These are phyloP conservation scores for Jaminaea rosea DNA, from an alignment of 1,284 basidiomycete species.

Conservation along the genomic window DNA sequence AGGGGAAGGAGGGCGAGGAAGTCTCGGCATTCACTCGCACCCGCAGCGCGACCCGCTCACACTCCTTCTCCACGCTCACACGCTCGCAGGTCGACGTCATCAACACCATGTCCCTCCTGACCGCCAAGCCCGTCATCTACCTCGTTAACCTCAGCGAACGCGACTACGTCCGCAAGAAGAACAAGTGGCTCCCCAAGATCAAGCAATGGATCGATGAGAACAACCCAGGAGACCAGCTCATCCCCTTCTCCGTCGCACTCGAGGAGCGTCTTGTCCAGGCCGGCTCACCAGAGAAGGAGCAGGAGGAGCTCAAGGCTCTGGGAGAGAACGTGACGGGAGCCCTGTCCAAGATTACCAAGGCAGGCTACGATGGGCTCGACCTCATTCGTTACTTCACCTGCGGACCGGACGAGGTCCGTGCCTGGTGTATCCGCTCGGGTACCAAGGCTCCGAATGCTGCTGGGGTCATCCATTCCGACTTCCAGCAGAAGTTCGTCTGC, in stretches of 20 bases:
- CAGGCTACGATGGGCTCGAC: conserved; percentile 42
- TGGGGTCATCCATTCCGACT: conserved; percentile 92
- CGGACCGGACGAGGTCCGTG: conserved; percentile 90
- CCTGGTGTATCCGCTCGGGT: conserved; percentile 87
- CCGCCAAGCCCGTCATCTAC: conserved; percentile 95
- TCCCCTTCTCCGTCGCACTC: conserved; percentile 92
- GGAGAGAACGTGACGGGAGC: conserved; percentile 40
- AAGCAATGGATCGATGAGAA: conserved; percentile 96
- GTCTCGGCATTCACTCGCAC: background rate
- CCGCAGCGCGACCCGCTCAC: background rate
- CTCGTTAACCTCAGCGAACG: conserved; percentile 93
- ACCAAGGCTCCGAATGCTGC: conserved; percentile 94
- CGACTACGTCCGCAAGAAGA: conserved; percentile 95
- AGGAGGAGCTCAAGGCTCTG: conserved; percentile 34
- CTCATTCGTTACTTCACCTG: conserved; percentile 64
- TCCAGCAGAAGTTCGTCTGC: conserved; percentile 98
- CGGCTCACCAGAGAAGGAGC: conserved; percentile 32
- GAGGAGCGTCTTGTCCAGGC: conserved; percentile 73
- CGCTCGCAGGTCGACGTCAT: conserved; percentile 79
- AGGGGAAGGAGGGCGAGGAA: conserved; percentile 2
- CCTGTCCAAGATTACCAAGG: conserved; percentile 43
- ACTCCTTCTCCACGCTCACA: background rate
- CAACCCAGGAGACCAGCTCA: conserved; percentile 90
- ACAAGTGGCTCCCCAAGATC: conserved; percentile 98
- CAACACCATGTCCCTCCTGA: conserved; percentile 81